A percentile compares a stretch with the other conserved stretches of the same genome.
Evolutionary conservation across 1,139 yeast species (phyloP).

Genomic region (Pichia cactophila): DNA sequence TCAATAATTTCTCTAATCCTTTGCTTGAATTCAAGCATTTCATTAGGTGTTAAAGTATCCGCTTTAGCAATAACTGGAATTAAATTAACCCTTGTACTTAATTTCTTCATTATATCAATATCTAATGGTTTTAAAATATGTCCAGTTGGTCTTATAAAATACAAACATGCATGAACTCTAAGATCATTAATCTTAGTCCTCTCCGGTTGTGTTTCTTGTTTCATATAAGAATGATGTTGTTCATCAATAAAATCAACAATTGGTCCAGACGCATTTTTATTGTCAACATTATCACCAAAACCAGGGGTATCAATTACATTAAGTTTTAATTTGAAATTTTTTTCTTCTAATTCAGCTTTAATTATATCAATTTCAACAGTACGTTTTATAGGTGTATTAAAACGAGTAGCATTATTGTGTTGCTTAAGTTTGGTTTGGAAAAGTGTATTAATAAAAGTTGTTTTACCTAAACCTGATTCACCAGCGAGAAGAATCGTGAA

Average conservation of each 20-base stretch:
- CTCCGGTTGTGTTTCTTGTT: conserved; percentile 92
- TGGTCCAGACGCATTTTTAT: conserved; percentile 89
- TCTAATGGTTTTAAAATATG: conserved; percentile 91
- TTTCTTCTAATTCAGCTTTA: conserved; percentile 89
- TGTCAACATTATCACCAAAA: conserved; percentile 93
- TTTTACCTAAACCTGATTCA: conserved; percentile 89
- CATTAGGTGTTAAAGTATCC: conserved; percentile 81
- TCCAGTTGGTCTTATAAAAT: conserved; percentile 94
- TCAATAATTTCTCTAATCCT: conserved; percentile 87
- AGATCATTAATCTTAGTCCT: conserved; percentile 67
- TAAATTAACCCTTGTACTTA: conserved; percentile 82
- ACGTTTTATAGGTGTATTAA: conserved; percentile 65
- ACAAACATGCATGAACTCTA: conserved; percentile 92
- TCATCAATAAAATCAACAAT: conserved; percentile 91
- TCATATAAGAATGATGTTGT: conserved; percentile 91
- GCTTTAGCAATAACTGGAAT: conserved; percentile 95
- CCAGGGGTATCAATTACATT: conserved; percentile 97
- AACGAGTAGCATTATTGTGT: conserved; percentile 63
- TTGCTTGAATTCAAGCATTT: conserved; percentile 72
- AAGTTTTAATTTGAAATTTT: conserved; percentile 75
- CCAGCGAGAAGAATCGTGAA: conserved; percentile 95
- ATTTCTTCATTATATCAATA: conserved; percentile 84
- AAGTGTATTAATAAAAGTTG: conserved; percentile 88
- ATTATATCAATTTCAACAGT: conserved; percentile 89
- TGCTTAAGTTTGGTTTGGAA: conserved; percentile 67